Evolutionary conservation across 805 yeast genomes (phyloP).

Genomic region (Wickerhamiella domercqiae): DNA sequence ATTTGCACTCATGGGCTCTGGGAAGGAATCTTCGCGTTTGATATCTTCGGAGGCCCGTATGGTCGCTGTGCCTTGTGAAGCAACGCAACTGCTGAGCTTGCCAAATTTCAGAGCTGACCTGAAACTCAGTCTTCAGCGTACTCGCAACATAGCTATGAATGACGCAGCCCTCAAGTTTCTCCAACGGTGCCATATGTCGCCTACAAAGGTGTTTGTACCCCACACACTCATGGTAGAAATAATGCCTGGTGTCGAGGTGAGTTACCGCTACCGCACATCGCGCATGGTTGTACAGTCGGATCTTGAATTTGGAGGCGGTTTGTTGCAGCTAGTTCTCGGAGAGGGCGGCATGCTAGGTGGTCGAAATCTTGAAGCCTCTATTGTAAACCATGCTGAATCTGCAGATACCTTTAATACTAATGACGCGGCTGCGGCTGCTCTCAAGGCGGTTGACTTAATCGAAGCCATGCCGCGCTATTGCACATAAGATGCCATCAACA

Average conservation of each 20-base stretch:
- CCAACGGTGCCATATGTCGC: slow-evolving; percentile 10
- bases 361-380: slow-evolving; percentile 32
- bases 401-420: slow-evolving; percentile 3
- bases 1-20: slow-evolving; percentile 29
- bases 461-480: slow-evolving; percentile 6
- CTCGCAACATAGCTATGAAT: slow-evolving; percentile 20
- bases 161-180: slow-evolving; percentile 32
- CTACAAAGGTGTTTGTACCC: slow-evolving; percentile 24
- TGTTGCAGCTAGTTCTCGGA: slow-evolving; percentile 30
- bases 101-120: slow-evolving; percentile 32
- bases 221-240: slow-evolving; percentile 28
- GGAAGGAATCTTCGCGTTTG: neutral
- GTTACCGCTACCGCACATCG: slow-evolving; percentile 32
- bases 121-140: slow-evolving; percentile 27
- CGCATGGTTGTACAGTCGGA: slow-evolving; percentile 33
- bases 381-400: slow-evolving; percentile 26
- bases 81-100: slow-evolving; percentile 28
- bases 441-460: slow-evolving; percentile 8
- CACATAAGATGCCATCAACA: slow-evolving; percentile 1
- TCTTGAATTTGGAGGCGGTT: slow-evolving; percentile 24
- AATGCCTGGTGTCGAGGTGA: slow-evolving; percentile 24
- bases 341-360: slow-evolving; percentile 53
- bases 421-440: slow-evolving; percentile 4
- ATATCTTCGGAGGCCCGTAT: slow-evolving; percentile 21
- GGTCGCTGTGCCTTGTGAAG: slow-evolving; percentile 33